Conservation (phyloP, 164 flowering plant genomes). For the Piper betle region DNA sequence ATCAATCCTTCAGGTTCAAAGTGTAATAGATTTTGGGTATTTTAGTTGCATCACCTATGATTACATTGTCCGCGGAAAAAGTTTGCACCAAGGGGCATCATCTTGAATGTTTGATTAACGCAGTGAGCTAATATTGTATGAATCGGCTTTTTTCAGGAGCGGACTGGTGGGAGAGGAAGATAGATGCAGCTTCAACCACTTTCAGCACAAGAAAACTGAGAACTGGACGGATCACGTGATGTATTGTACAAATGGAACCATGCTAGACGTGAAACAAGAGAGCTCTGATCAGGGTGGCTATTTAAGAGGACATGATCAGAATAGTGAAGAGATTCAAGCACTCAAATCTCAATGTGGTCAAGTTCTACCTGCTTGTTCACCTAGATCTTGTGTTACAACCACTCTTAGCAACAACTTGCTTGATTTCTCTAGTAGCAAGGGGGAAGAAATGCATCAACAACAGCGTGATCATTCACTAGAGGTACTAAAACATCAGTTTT, state of each 20-base stretch:
- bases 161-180: conserved; percentile 49
- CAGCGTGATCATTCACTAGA: conserved; percentile 8
- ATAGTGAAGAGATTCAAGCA: conserved; percentile 32
- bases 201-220: conserved; percentile 36
- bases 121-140: no score
- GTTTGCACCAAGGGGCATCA: no score
- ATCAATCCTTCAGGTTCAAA: no score
- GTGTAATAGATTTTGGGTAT: no score
- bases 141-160: no score
- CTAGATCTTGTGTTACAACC: conserved; percentile 60
- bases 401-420: conserved; percentile 47
- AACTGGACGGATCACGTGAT: conserved; percentile 57
- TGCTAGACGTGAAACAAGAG: conserved; percentile 54
- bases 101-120: no score
- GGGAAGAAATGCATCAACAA: conserved; percentile 11
- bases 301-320: conserved; percentile 23
- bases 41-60: no score
- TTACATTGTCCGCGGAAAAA: no score
- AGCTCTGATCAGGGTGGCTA: conserved; percentile 17
- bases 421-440: conserved; percentile 47
- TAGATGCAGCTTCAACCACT: conserved; percentile 19
- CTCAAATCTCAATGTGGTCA: conserved; percentile 33
- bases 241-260: conserved; percentile 17
- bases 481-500: no score
- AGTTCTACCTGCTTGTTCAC: conserved; percentile 25